Evolutionary conservation across 495 filamentous ascomycete genomes (phyloP).

Genomic region (Cercophora samala): DNA sequence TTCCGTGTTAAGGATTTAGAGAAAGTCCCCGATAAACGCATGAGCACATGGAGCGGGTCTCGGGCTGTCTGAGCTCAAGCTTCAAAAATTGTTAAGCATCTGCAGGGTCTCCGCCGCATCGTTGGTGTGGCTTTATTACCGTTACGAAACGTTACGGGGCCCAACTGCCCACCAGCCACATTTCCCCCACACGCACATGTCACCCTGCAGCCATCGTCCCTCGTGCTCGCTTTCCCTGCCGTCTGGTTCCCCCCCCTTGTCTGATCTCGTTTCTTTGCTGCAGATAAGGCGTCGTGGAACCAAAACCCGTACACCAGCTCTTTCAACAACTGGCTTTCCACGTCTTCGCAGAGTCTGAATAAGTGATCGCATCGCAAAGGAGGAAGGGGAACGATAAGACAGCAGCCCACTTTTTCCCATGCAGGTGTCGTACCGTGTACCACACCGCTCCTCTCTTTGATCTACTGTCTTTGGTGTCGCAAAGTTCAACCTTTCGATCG

Average conservation of each 20-base stretch:
- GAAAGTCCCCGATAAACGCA: neutral
- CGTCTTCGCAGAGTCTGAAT: neutral
- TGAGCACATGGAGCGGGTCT: neutral
- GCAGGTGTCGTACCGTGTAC: neutral
- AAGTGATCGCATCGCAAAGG: neutral
- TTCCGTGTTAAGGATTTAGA: neutral
- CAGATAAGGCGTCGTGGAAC: neutral
- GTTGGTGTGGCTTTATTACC: neutral
- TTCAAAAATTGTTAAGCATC: neutral
- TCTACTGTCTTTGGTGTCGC: neutral
- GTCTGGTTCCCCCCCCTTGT: neutral
- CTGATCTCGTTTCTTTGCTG: neutral
- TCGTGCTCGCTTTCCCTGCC: neutral
- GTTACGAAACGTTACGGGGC: neutral
- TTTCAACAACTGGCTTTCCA: neutral
- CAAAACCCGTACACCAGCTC: neutral
- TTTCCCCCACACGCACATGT: neutral
- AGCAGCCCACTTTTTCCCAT: neutral
- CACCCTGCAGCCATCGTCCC: neutral
- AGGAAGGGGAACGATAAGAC: neutral
- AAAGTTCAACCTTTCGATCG: neutral
- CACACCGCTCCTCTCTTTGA: neutral
- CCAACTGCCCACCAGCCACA: neutral
- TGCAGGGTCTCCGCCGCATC: neutral
- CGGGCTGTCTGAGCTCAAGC: neutral